Conservation (phyloP, 208 protist genomes). For the Strigomonas culicis region DNA sequence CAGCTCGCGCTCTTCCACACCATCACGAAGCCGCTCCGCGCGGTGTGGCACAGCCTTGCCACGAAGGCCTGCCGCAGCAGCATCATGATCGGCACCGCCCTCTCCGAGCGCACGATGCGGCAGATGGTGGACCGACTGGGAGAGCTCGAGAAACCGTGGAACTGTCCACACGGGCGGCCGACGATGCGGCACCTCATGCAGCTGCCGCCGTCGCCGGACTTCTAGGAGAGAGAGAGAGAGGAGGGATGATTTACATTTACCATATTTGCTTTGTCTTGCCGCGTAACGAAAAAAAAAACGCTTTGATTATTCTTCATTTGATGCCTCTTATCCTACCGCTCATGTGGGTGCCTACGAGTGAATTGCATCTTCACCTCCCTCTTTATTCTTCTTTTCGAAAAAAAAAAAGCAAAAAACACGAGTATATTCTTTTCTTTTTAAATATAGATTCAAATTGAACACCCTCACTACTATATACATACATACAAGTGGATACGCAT, state of each 20-base stretch:
- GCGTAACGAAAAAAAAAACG: not conserved
- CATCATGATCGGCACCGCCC: conserved; percentile 93
- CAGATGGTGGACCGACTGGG: conserved; percentile 66
- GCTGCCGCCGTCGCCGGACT: not conserved
- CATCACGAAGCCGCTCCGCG: conserved; percentile 60
- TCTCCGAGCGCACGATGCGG: conserved; percentile 73
- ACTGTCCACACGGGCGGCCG: conserved; percentile 93
- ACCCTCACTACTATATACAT: conserved; percentile 1
- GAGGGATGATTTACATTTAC: too few relatives aligned
- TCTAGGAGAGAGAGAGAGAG: not conserved
- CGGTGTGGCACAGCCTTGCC: conserved; percentile 90
- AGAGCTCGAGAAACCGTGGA: conserved; percentile 91
- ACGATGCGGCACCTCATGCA: conserved; percentile 69
- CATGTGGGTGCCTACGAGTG: not conserved
- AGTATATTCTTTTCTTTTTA: too few relatives aligned
- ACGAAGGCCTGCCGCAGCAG: conserved; percentile 89
- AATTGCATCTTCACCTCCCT: conserved; percentile 8
- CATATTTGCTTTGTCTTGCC: too few relatives aligned
- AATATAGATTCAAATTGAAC: not conserved
- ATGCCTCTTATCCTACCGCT: not conserved
- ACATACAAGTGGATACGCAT: not conserved
- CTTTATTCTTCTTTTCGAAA: not conserved
- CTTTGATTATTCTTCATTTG: not conserved
- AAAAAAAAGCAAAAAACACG: conserved; percentile 8
- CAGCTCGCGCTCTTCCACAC: conserved; percentile 63